Evolutionary conservation across 2,329 filamentous ascomycete species (phyloP), one percentile per base, ranked within the genome.

Genomic region (Neoscytalidium dimidiatum): DNA sequence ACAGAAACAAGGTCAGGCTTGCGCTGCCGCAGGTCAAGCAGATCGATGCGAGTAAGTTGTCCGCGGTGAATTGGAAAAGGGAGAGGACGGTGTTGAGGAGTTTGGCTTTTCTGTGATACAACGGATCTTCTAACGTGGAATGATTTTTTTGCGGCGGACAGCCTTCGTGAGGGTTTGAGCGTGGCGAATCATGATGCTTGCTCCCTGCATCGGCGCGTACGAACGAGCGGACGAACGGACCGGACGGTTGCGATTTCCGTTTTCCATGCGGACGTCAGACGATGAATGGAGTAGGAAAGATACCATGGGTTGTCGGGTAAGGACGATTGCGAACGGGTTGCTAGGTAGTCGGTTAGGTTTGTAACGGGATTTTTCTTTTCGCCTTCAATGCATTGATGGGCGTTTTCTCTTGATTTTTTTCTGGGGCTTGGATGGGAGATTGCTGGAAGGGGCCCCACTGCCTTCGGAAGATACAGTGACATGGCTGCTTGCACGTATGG

Each of bases 1-100:
- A 99, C 79, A 84, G 95, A 73, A 98, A 97, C 80, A 99, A 99
- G 80, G 88, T 99, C 48, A 86, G 90, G 66, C 80, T 99, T 76
- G 91, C 93, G 35, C 78, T 99, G 77, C 95, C 95, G 65, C 90
- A 95, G 77, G 82, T 99, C 61, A 86, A 86, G 75, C 94, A 99
- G 82, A 97, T 99, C 75, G 95, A 99, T 86, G 95, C 95, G 66
- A 96, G 62, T 64, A 49, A 64, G 62, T 64, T 21, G 23, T 31
- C 23, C 41, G 49, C 38, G 11, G 8, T 26, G 3, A 29, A 19
- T 14, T 46, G 26, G 38, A 46, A 14, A 41, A 60, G 41, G 56
- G 17, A 60, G 26, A 14, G 28, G 26, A 17, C 26, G 1, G 56
- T 21, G 0, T 5, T 48, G 17, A 46, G 56, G 41, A 60, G 56